Conservation (phyloP, 345 rosid genomes). For the Firmiana major region DNA sequence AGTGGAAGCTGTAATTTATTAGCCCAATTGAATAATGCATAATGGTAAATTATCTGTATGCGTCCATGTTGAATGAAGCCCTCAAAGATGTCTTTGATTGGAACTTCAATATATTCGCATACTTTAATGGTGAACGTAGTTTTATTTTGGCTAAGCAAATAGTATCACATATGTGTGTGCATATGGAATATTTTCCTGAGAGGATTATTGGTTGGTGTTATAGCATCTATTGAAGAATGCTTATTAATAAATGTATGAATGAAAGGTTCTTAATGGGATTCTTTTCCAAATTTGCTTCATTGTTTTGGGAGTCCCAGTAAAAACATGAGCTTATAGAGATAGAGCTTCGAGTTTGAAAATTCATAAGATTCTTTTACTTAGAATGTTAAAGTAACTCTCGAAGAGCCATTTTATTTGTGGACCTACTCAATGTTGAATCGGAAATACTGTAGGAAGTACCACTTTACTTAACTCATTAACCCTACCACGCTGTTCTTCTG, state of each 20-base stretch:
- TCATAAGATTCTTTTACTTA: background rate
- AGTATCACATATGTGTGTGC: background rate
- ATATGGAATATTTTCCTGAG: background rate
- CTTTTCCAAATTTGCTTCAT: too few species aligned
- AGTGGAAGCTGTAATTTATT: background rate
- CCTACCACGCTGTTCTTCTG: background rate
- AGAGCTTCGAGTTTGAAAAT: background rate
- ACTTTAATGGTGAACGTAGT: background rate
- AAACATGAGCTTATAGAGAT: background rate
- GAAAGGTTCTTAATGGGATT: too few species aligned
- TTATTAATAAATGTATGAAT: background rate
- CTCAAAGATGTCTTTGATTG: background rate
- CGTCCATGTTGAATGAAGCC: background rate
- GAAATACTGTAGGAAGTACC: background rate
- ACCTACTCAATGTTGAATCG: background rate
- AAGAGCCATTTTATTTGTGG: background rate
- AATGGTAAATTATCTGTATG: background rate
- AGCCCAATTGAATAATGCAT: background rate
- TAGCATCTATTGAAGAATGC: background rate
- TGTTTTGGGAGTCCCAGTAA: too few species aligned
- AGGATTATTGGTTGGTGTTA: background rate
- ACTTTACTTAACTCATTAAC: background rate
- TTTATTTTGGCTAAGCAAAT: background rate
- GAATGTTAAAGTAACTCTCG: background rate
- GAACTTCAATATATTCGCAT: background rate